Evolutionary conservation across 2,329 filamentous ascomycete species (phyloP), one percentile per base, ranked within the genome.

Genomic region (Hysterium pulicare): DNA sequence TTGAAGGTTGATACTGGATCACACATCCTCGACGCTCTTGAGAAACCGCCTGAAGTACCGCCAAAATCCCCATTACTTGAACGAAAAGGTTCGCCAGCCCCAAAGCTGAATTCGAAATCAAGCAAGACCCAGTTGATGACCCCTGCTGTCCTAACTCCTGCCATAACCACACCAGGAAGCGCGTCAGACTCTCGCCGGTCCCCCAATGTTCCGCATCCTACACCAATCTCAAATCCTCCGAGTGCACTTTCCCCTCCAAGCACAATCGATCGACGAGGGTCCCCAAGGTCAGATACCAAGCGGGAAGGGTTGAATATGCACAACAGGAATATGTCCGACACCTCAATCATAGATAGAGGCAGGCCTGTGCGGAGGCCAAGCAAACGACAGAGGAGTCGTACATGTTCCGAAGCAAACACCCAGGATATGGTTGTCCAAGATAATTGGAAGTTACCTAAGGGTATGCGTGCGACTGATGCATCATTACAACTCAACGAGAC

Each of bases 301-400:
- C 57, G 56, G 38, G 62, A 66, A 28, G 59, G 62, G 7, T 45
- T 62, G 15, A 41, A 47, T n/a, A 36, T 50, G 16, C 64, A 67
- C 46, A 58, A 49, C 42, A 56, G 64, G 23, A 67, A 66, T 40
- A 56, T 58, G 49, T 69, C 66, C 10, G 65, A 67, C 21, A 62
- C 59, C 8, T 68, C 62, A 2, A 56, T 68, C 35, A 64, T 67
- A 52, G 65, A 67, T 35, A 58, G 65, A 37, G 66, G 66, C 20
- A 54, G 65, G 23, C 64, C 64, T n/a, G 49, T 60, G 26, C 51
- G 59, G 38, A 57, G 58, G 26, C 48, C 53, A 15, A 59, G 54
- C 38, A 66, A 66, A 47, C 59, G 56, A 23, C 51, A 59, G 32
- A 50, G 61, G 36, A 60, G 58, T 44, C 52, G 57, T 19, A 62